Base-by-base conservation (phyloP, 225 moss, liverwort and hornwort species). In the Neckera pumila region DNA sequence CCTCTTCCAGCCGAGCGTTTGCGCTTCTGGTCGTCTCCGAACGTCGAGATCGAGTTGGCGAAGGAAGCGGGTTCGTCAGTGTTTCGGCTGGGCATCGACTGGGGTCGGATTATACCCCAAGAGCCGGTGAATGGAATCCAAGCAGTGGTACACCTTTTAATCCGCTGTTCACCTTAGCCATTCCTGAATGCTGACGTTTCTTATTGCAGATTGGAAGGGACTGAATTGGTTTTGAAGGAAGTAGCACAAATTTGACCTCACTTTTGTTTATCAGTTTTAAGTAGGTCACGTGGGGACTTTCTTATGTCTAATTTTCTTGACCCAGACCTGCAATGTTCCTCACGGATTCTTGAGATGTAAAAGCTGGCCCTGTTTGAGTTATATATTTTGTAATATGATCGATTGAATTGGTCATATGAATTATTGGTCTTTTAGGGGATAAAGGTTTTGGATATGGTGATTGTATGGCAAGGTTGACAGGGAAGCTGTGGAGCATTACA, bases 21-120 rank as follows among this genome's bases (percentile, higher is more conserved):
- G 84, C 94, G 99, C 12, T 99, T 97, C 90, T 99, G 99, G 99
- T 93, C 96, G 40, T 76, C 91, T 62, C 96, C 99, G 16, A 84
- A 93, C 38, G 90, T 94, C 76, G 99, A 99, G 91, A 96, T 99
- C 23, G 88, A 94, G 82, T 69, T 99, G 86, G 96, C 95, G 36
- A 94, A 93, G 89, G 96, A 95, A 82, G 90, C 91, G 38, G 96
- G 96, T 40, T 89, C 96, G 43, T 89, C 92, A 28, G 96, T 99
- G 40, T 97, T 99, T 76, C 96, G 99, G n/a, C 90, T 99, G 80
- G 97, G 99, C 67, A 73, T 99, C 59, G 99, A 99, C 80, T 99
- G 99, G 99, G 97, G 99, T 67, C 96, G 99, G 74, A 92, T 99
- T 80, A 94, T 97, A 49, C 92, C 94, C 26, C 79, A 89, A 80